Evolutionary conservation across 768 basidiomycete species (phyloP), one percentile per base, ranked within the genome.

Genomic region (Nidularia pulvinata): DNA sequence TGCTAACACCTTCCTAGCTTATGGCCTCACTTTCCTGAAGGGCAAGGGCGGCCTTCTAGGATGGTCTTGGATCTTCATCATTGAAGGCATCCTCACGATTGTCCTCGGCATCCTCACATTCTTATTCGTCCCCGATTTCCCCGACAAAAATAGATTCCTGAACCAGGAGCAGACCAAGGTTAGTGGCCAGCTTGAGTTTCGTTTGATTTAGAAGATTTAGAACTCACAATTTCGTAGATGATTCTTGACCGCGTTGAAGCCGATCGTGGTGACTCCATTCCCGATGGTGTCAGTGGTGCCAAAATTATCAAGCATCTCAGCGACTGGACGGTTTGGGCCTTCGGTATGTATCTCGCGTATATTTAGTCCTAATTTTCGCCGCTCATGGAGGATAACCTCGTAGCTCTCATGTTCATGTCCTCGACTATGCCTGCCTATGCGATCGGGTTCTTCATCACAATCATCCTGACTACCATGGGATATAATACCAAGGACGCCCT

Each of bases 21-120:
- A 66, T 51, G 69, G 46, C 4, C 54, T 72, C 30, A 65, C 62
- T 30, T 55, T 61, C 36, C 53, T 72, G 32, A 59, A 59, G 14
- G 69, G 67, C 13, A 61, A 56, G 35, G 66, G 55, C 22, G 65
- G 60, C 16, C 57, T 72, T n/a, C 58, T 62, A 33, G 71, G 71
- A 14, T 73, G 73, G 70, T 62, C 61, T 32, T 72, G 72, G 72
- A 72, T 75, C 32, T 71, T 75, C 55, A 55, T 73, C 14, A 53
- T 69, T 39, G 66, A 72, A 48, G 71, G 73, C 32, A 50, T 68
- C 36, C 35, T 70, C 52, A 71, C 71, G 5, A 59, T 73, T 14
- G 58, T 57, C 4, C 53, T 69, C 25, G 69, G 70, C 30, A 45
- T 68, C 39, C 47, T 69, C 7, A 59, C 66, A 10, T 70, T 61